Conservation (phyloP, 1,284 basidiomycete genomes). For the Tilletia setariae region DNA sequence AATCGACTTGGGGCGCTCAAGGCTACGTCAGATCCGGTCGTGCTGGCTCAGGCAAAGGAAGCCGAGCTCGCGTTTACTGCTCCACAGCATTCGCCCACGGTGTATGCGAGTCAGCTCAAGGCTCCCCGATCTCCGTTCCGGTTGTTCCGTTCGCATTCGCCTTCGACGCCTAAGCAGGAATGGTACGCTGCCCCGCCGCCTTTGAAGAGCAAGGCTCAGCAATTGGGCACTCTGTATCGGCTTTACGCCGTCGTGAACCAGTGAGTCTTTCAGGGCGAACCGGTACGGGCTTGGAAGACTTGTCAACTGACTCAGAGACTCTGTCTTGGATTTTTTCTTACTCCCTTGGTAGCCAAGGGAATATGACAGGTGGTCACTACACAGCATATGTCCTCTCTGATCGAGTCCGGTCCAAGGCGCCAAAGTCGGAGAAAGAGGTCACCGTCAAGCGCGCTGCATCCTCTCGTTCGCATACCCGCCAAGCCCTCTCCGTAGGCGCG, state of each 20-base stretch:
- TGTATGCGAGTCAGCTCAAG: neutral
- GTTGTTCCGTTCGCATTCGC: neutral
- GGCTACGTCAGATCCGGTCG: conserved; percentile 49
- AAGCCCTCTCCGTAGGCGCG: neutral
- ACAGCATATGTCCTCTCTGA: conserved; percentile 45
- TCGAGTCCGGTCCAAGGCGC: conserved; percentile 13
- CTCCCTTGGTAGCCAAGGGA: conserved; percentile 32
- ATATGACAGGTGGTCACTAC: conserved; percentile 43
- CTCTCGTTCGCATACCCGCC: neutral
- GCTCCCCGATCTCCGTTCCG: neutral
- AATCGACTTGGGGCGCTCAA: conserved; percentile 56
- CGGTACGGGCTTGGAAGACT: neutral
- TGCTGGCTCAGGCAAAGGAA: conserved; percentile 19
- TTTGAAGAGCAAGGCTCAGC: neutral
- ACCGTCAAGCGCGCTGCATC: neutral
- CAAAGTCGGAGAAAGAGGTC: neutral
- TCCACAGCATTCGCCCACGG: neutral
- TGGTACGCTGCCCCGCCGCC: neutral
- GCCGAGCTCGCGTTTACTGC: conserved; percentile 3
- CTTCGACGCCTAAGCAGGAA: neutral
- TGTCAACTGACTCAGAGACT: no score
- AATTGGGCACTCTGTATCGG: conserved; percentile 34
- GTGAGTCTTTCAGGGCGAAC: neutral
- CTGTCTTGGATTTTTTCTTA: no score
- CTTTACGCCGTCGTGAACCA: conserved; percentile 76